Base-by-base conservation (phyloP, 1,284 basidiomycete species). In the Gymnopus androsaceus region DNA sequence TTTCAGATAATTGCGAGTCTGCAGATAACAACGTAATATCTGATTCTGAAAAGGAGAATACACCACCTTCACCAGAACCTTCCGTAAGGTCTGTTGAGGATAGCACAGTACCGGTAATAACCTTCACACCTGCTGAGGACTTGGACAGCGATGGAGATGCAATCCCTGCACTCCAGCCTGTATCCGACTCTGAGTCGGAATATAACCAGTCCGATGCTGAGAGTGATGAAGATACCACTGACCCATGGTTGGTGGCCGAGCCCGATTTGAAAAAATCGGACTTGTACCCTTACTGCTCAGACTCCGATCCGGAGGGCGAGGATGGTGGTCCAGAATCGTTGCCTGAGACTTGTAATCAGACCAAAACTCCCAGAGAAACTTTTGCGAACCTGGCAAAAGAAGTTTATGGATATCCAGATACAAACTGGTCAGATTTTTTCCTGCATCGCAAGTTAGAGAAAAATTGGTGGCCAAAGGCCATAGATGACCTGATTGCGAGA, bases 311-410 rank as follows among this genome's bases (percentile, higher is more conserved):
- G 37, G 37, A 38, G 37, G 37, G 37, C 37, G 37, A 38, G 37
- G 37, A 38, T 17, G 11, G n/a, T 5, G n/a, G n/a, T 9, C 9
- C 5, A 9, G 37, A 38, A 38, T 38, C 37, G n/a, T 9, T n/a
- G 11, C 37, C 37, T 17, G 37, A 17, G 37, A 38, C n/a, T 17
- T 9, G 5, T 38, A n/a, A 5, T 38, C 37, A 8, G n/a, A 5
- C n/a, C 37, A 17, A 14, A 9, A 17, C 5, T 38, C 11, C n/a
- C 5, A 5, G 15, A 49, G 33, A n/a, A 9, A 21, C 12, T 12
- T 49, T 51, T 48, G 55, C n/a, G 27, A 51, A 27, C 48, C 38
- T 42, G 21, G 49, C 49, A 17, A 51, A 51, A 23, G 31, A 45
- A 12, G 19, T 36, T 1, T 51, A 15, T 38, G 49, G 55, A 19